These are phyloP conservation scores for Mrakiaceae sp. DNA, from an alignment of 1,284 basidiomycete genomes.

Conservation along the genomic window DNA sequence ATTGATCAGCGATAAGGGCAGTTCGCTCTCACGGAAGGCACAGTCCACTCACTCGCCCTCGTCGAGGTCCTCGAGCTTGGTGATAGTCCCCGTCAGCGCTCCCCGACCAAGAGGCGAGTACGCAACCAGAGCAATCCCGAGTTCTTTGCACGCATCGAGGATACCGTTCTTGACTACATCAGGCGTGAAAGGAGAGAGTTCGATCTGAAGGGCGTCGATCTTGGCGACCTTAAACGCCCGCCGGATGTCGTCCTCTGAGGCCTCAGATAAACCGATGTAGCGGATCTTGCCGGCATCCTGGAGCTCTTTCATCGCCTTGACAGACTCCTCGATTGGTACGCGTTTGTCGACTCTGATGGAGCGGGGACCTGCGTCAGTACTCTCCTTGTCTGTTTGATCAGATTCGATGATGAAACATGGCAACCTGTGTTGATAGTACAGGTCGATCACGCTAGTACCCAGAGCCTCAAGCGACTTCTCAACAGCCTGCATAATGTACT, in stretches of 20 bases:
- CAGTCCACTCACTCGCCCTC: conserved; percentile 23
- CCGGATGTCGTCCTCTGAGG: conserved; percentile 45
- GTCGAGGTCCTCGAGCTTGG: conserved; percentile 23
- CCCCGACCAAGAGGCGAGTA: conserved; percentile 34
- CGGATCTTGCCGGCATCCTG: conserved; percentile 33
- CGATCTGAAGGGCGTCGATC: conserved; percentile 37
- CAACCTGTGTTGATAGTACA: background rate
- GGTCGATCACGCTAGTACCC: background rate
- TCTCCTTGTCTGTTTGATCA: conserved; percentile 21
- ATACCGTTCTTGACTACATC: conserved; percentile 36
- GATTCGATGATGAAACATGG: no score
- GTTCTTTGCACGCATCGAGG: conserved; percentile 30
- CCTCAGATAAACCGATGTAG: conserved; percentile 44
- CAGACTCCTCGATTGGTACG: conserved; percentile 29
- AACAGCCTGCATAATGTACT: background rate
- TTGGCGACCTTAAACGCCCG: conserved; percentile 41
- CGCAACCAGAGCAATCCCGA: conserved; percentile 35
- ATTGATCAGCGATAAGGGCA: background rate
- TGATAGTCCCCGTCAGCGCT: conserved; percentile 31
- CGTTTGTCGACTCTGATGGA: conserved; percentile 26
- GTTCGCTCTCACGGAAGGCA: background rate
- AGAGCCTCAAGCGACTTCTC: background rate
- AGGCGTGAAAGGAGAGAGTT: conserved; percentile 37
- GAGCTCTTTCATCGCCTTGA: conserved; percentile 29
- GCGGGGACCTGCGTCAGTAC: no score